A percentile compares a stretch with the other conserved stretches of the same genome.
These are phyloP conservation scores for Sphagnurus paluster DNA, from an alignment of 1,284 basidiomycete genomes.

Conservation along the genomic window DNA sequence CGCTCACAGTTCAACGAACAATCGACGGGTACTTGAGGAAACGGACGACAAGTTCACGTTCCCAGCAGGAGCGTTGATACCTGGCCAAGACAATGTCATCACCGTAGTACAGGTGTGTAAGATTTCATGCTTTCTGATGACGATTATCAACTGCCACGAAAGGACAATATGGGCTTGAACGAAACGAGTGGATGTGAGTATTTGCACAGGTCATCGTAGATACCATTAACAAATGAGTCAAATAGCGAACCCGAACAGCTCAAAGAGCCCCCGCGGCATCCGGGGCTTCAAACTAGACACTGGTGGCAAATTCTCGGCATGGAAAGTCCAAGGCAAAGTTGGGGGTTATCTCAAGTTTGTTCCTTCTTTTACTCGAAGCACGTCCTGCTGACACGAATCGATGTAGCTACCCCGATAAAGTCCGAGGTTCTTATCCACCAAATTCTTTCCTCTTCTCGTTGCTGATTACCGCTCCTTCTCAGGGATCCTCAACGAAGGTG, in stretches of 20 bases:
- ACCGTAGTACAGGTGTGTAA: slow-evolving; percentile 67
- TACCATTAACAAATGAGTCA: background rate
- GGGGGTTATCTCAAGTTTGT: slow-evolving; percentile 71
- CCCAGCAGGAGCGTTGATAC: slow-evolving; percentile 49
- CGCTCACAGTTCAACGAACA: slow-evolving; percentile 59
- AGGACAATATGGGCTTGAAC: slow-evolving; percentile 82
- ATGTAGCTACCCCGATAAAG: slow-evolving; percentile 66
- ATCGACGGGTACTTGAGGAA: slow-evolving; percentile 55
- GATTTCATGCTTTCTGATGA: background rate
- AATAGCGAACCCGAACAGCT: slow-evolving; percentile 31
- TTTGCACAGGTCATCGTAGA: background rate
- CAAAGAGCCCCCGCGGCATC: slow-evolving; percentile 75
- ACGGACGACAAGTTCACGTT: slow-evolving; percentile 66
- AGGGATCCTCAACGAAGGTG: slow-evolving; percentile 75
- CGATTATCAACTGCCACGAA: background rate
- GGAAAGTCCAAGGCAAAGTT: slow-evolving; percentile 83
- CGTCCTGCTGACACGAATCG: slow-evolving; percentile 3
- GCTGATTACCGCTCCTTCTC: background rate
- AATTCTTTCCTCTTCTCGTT: background rate
- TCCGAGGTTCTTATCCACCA: slow-evolving; percentile 47
- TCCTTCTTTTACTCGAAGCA: background rate
- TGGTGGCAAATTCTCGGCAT: slow-evolving; percentile 56
- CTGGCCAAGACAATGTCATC: slow-evolving; percentile 66
- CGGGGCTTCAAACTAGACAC: slow-evolving; percentile 68
- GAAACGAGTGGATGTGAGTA: slow-evolving; percentile 52